Conservation (phyloP, 1,139 yeast species). For the Magnusiomyces suaveolens region DNA sequence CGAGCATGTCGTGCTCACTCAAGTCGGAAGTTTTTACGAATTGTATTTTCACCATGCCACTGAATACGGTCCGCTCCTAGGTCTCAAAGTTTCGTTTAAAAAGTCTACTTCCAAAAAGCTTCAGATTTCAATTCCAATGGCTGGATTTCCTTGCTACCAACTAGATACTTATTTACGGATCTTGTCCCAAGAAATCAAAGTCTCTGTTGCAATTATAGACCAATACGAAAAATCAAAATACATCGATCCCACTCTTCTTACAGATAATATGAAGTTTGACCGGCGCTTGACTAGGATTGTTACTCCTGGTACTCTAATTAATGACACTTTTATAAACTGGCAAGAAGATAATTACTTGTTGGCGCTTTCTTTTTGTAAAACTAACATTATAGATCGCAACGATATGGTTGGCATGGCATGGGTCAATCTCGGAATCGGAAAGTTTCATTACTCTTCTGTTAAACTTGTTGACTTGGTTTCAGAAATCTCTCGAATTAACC, state of each 20-base stretch:
- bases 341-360: constrained; percentile 62
- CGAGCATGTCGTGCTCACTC: constrained; percentile 70
- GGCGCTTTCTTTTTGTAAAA: constrained; percentile 35
- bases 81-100: constrained; percentile 48
- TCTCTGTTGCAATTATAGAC: constrained; percentile 72
- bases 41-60: constrained; percentile 83
- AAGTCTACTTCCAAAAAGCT: constrained; percentile 34
- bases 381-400: constrained; percentile 30
- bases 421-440: constrained; percentile 84
- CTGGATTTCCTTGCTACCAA: constrained; percentile 77
- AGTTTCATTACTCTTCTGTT: constrained; percentile 57
- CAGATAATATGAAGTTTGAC: constrained; percentile 37
- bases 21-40: constrained; percentile 88
- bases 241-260: background rate
- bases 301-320: constrained; percentile 88
- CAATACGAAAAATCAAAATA: constrained; percentile 35
- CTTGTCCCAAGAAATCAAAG: constrained; percentile 58
- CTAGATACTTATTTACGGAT: constrained; percentile 63
- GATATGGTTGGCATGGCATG: constrained; percentile 66
- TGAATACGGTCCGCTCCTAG: constrained; percentile 58
- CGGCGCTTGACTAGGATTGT: constrained; percentile 71
- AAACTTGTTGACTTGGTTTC: constrained; percentile 45
- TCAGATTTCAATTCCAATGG: constrained; percentile 53
- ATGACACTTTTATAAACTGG: constrained; percentile 71
- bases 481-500: constrained; percentile 55